These are phyloP conservation scores for Cercospora brassicicola DNA, from an alignment of 2,329 filamentous ascomycete genomes.

Conservation along the genomic window DNA sequence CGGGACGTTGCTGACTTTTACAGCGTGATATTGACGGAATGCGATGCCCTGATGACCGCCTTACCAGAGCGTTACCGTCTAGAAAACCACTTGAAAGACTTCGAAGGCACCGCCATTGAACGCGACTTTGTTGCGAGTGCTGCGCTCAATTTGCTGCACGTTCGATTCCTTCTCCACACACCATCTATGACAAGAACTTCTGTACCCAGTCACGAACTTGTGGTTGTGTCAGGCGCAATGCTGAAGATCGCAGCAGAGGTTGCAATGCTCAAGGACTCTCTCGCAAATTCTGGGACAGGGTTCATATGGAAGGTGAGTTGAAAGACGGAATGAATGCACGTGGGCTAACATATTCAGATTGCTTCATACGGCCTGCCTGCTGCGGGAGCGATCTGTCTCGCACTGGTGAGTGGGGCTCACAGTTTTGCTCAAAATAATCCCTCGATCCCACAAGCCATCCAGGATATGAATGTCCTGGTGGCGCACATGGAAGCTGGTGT, in stretches of 20 bases:
- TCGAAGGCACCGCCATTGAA: slow-evolving; percentile 23
- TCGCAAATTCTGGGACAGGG: slow-evolving; percentile 40
- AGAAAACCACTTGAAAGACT: slow-evolving; percentile 12
- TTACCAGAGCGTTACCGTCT: slow-evolving; percentile 33
- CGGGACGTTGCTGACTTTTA: not conserved
- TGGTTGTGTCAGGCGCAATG: slow-evolving; percentile 35
- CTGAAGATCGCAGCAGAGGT: slow-evolving; percentile 37
- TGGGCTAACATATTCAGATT: slow-evolving; percentile 30
- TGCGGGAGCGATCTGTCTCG: slow-evolving; percentile 38
- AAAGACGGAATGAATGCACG: not conserved
- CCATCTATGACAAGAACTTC: slow-evolving; percentile 27
- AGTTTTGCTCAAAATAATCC: not conserved
- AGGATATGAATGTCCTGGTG: slow-evolving; percentile 38
- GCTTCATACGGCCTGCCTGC: slow-evolving; percentile 41
- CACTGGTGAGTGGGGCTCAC: slow-evolving; percentile 28
- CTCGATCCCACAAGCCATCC: slow-evolving; percentile 30
- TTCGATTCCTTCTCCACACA: slow-evolving; percentile 37
- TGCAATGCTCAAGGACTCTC: slow-evolving; percentile 33
- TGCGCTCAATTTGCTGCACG: slow-evolving; percentile 40
- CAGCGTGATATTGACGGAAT: slow-evolving; percentile 8
- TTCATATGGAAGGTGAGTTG: slow-evolving; percentile 40
- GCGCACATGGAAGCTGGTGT: slow-evolving; percentile 38
- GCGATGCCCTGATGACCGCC: slow-evolving; percentile 31
- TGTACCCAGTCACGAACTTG: slow-evolving; percentile 31
- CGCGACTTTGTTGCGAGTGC: slow-evolving; percentile 39